Evolutionary conservation across 164 flowering plant genomes (phyloP).

Genomic region (Euptelea pleiosperma): DNA sequence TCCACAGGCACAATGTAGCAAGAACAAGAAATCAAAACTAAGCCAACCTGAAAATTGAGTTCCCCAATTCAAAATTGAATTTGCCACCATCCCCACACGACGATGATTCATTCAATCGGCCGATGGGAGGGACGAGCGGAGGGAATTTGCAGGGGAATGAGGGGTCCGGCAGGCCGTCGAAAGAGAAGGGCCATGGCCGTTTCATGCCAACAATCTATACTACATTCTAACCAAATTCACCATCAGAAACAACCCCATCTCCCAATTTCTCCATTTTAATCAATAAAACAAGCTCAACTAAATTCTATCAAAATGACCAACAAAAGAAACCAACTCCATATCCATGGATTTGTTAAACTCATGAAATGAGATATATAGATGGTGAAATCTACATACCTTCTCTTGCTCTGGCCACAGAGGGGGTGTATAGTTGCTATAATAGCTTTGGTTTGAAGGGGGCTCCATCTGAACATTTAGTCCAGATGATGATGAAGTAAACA

Average conservation of each 20-base stretch:
- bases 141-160: conserved; percentile 32
- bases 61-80: conserved; percentile 20
- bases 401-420: conserved; percentile 49
- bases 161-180: conserved; percentile 33
- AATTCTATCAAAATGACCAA: too few species aligned
- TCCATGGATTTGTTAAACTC: too few species aligned
- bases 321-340: not conserved
- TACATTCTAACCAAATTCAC: conserved; percentile 32
- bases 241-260: conserved; percentile 18
- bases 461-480: conserved; percentile 53
- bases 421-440: conserved; percentile 30
- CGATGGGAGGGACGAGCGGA: conserved; percentile 18
- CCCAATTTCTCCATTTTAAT: not conserved
- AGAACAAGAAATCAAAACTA: not conserved
- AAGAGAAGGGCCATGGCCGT: conserved; percentile 61
- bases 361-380: too few species aligned
- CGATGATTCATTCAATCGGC: conserved; percentile 32
- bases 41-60: conserved; percentile 29
- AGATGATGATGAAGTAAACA: conserved; percentile 47
- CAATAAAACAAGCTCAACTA: not conserved
- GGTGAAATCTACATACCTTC: conserved; percentile 41
- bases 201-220: conserved; percentile 61
- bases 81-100: conserved; percentile 29
- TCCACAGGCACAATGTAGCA: not conserved
- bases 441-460: conserved; percentile 99